Conservation (phyloP, 495 filamentous ascomycete species). For the Baudoinia panamericana region DNA sequence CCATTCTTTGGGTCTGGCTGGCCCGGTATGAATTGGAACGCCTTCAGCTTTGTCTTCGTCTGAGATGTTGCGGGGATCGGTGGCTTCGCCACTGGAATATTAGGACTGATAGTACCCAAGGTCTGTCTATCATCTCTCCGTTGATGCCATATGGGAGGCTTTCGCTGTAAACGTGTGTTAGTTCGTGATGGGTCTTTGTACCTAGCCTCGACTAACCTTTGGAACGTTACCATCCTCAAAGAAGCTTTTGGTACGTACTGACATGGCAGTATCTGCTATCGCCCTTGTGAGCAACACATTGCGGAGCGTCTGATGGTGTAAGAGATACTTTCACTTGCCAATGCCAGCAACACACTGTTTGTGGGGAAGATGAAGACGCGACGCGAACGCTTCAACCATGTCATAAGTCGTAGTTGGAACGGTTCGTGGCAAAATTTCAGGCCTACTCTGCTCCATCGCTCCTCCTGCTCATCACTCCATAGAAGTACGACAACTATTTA, state of each 20-base stretch:
- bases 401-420: too few species aligned
- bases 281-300: too few species aligned
- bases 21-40: slow-evolving; percentile 40
- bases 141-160: slow-evolving; percentile 16
- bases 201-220: slow-evolving; percentile 10
- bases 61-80: slow-evolving; percentile 38
- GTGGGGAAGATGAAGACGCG: too few species aligned
- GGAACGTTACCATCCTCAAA: slow-evolving; percentile 31
- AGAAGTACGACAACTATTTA: too few species aligned
- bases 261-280: slow-evolving; percentile 21
- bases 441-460: too few species aligned
- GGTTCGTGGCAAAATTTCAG: too few species aligned
- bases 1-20: too few species aligned
- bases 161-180: slow-evolving; percentile 11
- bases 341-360: too few species aligned
- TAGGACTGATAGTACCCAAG: slow-evolving; percentile 1
- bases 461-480: too few species aligned
- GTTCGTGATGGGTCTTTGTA: background rate
- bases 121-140: slow-evolving; percentile 9
- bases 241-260: slow-evolving; percentile 35
- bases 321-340: too few species aligned
- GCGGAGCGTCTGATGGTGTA: too few species aligned
- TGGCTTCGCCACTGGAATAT: slow-evolving; percentile 12
- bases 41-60: slow-evolving; percentile 45
- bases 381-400: too few species aligned